Percentiles rank a stretch among this genome's conserved stretches.
Evolutionary conservation across 257 asterid genomes (phyloP).

Genomic region (Ligustrum vulgare): DNA sequence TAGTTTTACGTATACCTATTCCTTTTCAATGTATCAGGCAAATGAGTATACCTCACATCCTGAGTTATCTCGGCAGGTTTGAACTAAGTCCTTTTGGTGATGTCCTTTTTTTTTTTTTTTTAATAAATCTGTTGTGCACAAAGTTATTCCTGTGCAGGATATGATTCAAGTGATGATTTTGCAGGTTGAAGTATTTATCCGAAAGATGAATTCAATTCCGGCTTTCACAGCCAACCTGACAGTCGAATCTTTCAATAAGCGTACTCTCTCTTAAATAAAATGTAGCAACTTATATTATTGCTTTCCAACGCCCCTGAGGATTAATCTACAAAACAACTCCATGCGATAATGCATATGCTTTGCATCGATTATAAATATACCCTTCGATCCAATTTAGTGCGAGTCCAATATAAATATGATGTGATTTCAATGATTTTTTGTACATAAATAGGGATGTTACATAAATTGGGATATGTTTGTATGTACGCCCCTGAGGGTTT

Average conservation of each 20-base stretch:
- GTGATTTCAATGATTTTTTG: too few relatives aligned
- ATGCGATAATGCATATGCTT: background rate
- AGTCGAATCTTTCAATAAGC: constrained; percentile 85
- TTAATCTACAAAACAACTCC: background rate
- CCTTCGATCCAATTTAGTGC: too few relatives aligned
- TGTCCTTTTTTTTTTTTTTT: background rate
- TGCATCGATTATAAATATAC: background rate
- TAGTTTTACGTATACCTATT: background rate
- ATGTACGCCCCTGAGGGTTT: too few relatives aligned
- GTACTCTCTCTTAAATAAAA: constrained; percentile 79
- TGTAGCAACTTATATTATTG: constrained; percentile 5
- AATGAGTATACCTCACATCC: constrained; percentile 70
- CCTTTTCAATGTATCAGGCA: constrained; percentile 45
- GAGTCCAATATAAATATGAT: too few relatives aligned
- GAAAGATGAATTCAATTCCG: constrained; percentile 85
- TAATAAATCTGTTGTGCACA: background rate
- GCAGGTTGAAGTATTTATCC: constrained; percentile 82
- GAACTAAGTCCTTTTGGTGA: constrained; percentile 20
- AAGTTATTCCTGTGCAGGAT: background rate
- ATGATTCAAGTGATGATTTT: constrained; percentile 2
- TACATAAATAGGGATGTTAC: too few relatives aligned
- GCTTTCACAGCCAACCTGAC: constrained; percentile 95
- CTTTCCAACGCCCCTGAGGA: too few relatives aligned
- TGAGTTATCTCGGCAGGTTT: constrained; percentile 87
- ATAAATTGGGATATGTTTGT: too few relatives aligned